Conservation (phyloP, 768 basidiomycete genomes). For the Psilocybe cubensis region DNA sequence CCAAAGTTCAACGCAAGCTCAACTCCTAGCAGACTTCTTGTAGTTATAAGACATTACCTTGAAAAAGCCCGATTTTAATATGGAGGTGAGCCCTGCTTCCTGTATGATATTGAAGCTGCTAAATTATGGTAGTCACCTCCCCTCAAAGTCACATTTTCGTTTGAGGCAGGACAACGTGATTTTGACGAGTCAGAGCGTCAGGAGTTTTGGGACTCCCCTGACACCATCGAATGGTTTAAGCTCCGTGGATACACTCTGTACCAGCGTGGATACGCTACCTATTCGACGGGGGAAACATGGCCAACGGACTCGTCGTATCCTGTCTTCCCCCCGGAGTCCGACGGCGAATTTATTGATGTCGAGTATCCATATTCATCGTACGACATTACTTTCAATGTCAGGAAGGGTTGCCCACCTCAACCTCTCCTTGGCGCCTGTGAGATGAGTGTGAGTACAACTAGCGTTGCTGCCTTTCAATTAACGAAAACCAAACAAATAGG, state of each 20-base stretch:
- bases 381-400: no score
- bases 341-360: no score
- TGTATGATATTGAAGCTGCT: no score
- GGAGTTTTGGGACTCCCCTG: neutral
- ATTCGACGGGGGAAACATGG: neutral
- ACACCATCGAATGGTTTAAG: constrained; percentile 3
- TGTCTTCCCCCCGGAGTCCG: neutral
- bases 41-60: no score
- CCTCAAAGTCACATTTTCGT: neutral
- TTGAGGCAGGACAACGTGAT: neutral
- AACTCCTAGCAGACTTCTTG: no score
- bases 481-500: neutral
- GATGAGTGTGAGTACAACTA: constrained; percentile 15
- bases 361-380: no score
- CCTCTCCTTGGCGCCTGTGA: neutral
- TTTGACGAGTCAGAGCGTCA: neutral
- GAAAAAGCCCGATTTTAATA: no score
- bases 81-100: no score
- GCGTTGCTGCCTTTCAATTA: neutral
- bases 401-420: no score
- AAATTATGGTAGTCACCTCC: neutral
- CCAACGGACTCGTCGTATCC: neutral
- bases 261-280: no score
- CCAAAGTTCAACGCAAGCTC: no score
- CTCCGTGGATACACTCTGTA: constrained; percentile 8